phyloP scores from a whole-genome alignment of 1,139 yeast species.

The Candida smagusa region DNA sequence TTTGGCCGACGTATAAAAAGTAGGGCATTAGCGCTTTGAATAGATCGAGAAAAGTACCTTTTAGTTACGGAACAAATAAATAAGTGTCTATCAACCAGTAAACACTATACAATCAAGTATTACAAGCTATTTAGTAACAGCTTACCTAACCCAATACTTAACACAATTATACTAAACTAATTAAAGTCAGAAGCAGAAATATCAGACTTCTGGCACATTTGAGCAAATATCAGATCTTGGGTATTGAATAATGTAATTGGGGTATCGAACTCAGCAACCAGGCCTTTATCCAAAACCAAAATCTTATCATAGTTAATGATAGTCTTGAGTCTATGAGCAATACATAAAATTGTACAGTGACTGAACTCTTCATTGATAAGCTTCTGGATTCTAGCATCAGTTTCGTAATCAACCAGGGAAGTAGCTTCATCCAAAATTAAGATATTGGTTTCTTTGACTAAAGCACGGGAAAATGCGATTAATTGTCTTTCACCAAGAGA shows the following conservation, averaged over 20 bases:
- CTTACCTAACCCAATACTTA: too few species aligned
- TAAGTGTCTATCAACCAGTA: too few species aligned
- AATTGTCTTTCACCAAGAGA: constrained; percentile 78
- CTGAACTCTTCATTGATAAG: constrained; percentile 61
- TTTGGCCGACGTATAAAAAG: too few species aligned
- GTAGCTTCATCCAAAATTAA: constrained; percentile 81
- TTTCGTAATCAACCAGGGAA: constrained; percentile 75
- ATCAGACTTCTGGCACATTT: constrained; percentile 39
- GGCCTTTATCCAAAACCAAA: constrained; percentile 64
- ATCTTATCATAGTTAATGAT: constrained; percentile 64
- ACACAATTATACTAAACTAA: too few species aligned
- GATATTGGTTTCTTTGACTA: constrained; percentile 66
- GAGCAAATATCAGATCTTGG: constrained; percentile 39
- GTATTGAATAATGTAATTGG: constrained; percentile 46
- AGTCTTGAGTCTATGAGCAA: constrained; percentile 75
- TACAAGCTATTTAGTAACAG: too few species aligned
- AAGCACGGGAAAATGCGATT: constrained; percentile 72
- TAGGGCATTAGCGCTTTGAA: too few species aligned
- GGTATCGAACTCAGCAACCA: constrained; percentile 56
- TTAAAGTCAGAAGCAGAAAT: constrained; percentile 17
- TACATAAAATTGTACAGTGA: constrained; percentile 68
- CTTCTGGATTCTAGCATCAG: constrained; percentile 67
- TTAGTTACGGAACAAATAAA: too few species aligned
- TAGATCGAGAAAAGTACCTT: too few species aligned
- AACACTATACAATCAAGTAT: too few species aligned